Evolutionary conservation across 208 protist genomes (phyloP), one percentile per base, ranked within the genome.

Genomic region (Endotrypanum monterogeii): DNA sequence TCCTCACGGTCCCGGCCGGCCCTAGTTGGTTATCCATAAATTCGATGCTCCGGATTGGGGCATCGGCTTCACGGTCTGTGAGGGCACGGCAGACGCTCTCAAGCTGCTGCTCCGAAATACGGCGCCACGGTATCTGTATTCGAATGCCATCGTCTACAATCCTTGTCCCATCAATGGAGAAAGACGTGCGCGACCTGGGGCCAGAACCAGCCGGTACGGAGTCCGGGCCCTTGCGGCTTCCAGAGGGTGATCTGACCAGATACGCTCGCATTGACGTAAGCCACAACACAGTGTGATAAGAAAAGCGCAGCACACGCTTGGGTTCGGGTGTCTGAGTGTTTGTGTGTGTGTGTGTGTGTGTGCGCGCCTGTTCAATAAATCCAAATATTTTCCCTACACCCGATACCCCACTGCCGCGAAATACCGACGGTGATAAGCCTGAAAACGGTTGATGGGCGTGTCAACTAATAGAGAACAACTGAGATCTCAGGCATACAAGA

Each of bases 1-100:
- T 85, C 68, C 87, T 86, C 68, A 82, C 70, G 28, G 90, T 72
- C 37, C 80, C 71, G 25, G 58, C 55, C 2, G 92, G 88, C 41
- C 92, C 92, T 16, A 98, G 84, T 48, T 96, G 85, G 79, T 98
- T 98, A 74, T 98, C 90, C 25, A 89, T 84, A 18, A 98, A 75
- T 73, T 96, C 83, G 2, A 98, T 74, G 20, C 79, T 83, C 9
- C 76, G 78, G 28, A 97, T 76, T 3, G 87, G 88, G 5, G 81
- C 72, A 14, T 88, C 86, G 48, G 67, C 70, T 41, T 93, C 88
- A 51, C 82, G 69, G 39, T 95, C 81, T 7, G 84, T 18, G 6
- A 96, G 67, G 2, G 83, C 67, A 18, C 78, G 80, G 75, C 83
- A 92, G 55, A 96, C 92, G 57, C 60, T 79, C 23, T 92, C 89